Conservation (phyloP, 2,329 filamentous ascomycete species). For the Fusarium gaditjirri region DNA sequence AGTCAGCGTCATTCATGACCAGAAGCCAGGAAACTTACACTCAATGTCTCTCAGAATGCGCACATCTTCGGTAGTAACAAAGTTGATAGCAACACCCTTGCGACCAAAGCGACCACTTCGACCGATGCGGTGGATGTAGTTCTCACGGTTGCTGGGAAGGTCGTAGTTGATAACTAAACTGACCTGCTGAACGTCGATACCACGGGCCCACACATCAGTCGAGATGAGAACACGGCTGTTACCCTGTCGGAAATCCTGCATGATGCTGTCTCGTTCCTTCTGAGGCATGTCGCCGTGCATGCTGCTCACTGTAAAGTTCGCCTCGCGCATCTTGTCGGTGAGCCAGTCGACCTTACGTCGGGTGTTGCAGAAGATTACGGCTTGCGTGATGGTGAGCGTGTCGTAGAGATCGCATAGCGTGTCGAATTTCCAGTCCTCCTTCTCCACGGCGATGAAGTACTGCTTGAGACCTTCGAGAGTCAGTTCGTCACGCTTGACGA, state of each 20-base stretch:
- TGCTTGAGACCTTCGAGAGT: conserved; percentile 98
- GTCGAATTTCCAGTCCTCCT: conserved; percentile 99
- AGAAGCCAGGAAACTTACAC: conserved; percentile 65
- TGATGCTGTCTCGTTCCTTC: conserved; percentile 97
- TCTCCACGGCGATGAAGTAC: conserved; percentile 99
- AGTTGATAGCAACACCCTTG: conserved; percentile 99
- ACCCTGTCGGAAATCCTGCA: conserved; percentile 98
- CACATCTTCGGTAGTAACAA: conserved; percentile 97
- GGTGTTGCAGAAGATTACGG: conserved; percentile 99
- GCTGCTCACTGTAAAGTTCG: conserved; percentile 97
- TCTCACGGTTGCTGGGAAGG: conserved; percentile 96
- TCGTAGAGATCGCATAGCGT: conserved; percentile 99
- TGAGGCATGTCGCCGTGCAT: conserved; percentile 99
- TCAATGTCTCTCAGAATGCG: conserved; percentile 98
- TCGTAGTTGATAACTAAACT: conserved; percentile 99
- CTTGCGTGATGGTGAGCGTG: conserved; percentile 97
- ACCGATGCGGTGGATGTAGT: conserved; percentile 99
- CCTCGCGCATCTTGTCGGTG: conserved; percentile 98
- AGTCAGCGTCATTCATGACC: conserved; percentile 47
- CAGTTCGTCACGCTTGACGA: conserved; percentile 98
- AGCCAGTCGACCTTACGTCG: conserved; percentile 99
- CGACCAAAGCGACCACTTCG: conserved; percentile 94
- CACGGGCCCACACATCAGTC: conserved; percentile 96
- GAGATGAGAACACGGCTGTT: conserved; percentile 97
- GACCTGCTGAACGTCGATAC: conserved; percentile 99